phyloP scores from a whole-genome alignment of 2,329 filamentous ascomycete genomes.

The Colletotrichum destructivum region DNA sequence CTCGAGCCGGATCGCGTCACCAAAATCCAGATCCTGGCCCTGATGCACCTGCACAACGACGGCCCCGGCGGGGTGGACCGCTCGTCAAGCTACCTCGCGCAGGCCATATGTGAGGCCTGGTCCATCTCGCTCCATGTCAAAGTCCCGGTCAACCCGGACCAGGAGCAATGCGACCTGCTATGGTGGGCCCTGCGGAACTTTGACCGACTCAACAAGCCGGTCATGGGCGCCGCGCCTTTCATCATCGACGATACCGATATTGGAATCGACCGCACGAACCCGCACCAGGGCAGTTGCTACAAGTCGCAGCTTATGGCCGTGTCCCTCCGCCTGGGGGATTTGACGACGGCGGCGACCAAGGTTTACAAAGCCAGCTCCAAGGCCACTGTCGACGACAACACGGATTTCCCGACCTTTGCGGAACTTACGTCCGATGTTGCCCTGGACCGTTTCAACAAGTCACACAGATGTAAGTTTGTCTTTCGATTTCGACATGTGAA shows the following conservation, averaged over 20 bases:
- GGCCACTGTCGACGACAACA: slow-evolving; percentile 34
- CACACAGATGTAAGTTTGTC: slow-evolving; percentile 37
- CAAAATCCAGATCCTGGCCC: slow-evolving; percentile 46
- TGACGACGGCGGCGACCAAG: slow-evolving; percentile 43
- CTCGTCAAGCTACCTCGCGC: slow-evolving; percentile 44
- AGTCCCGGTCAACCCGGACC: slow-evolving; percentile 41
- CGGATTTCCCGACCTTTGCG: slow-evolving; percentile 38
- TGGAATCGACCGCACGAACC: slow-evolving; percentile 29
- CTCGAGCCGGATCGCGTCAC: slow-evolving; percentile 45
- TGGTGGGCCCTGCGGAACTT: slow-evolving; percentile 45
- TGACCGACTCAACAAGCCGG: slow-evolving; percentile 45
- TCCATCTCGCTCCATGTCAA: slow-evolving; percentile 45
- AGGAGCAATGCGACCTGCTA: slow-evolving; percentile 38
- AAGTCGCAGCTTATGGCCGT: slow-evolving; percentile 39
- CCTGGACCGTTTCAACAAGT: slow-evolving; percentile 34
- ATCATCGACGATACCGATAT: slow-evolving; percentile 45
- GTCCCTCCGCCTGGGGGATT: slow-evolving; percentile 40
- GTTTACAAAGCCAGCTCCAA: slow-evolving; percentile 44
- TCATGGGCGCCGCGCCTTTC: slow-evolving; percentile 45
- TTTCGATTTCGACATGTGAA: background rate
- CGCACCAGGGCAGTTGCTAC: slow-evolving; percentile 33
- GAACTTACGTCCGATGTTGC: slow-evolving; percentile 15
- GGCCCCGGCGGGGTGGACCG: slow-evolving; percentile 45
- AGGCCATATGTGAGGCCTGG: slow-evolving; percentile 48
- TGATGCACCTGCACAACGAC: slow-evolving; percentile 49